Base-by-base conservation (phyloP, 2,329 filamentous ascomycete genomes). In the Pseudopyrenochaeta lycopersici region DNA sequence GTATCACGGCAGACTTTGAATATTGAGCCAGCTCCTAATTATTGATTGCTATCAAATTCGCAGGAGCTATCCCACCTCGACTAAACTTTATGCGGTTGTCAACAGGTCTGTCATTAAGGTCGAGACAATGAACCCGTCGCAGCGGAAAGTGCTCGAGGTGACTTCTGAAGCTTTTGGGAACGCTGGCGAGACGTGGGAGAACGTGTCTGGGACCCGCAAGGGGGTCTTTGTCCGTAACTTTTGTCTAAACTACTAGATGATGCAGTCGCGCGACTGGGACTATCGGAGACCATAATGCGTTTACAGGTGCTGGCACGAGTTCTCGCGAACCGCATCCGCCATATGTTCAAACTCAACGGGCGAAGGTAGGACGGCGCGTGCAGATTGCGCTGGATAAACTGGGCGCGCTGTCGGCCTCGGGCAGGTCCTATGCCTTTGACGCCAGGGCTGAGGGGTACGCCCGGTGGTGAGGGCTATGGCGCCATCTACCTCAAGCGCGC, bases 141-240 rank as follows among this genome's bases (percentile, higher is more conserved):
- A 76, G 31, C 60, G 72, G 0, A 70, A 70, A 40, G 48, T 74
- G 1, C 54, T 75, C 1, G 73, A 75, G 46, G 58, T 64, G 0
- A 50, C 54, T 0, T 76, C 62, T 43, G 74, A 79, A 51, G 72
- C 76, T 1, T 59, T 85, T 11, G 76, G 78, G 49, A 74, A 65
- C 50, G 74, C 63, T n/a, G 74, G 72, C 7, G 53, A 67, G 3
- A 46, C 68, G 2, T 64, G 65, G 49, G 68, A 75, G n/a, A 61
- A 35, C 4, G 43, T 67, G 17, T 52, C 46, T 2, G 70, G 67
- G 1, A 55, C 66, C 0, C 46, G 44, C 0, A 68, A 62, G 2
- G 68, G 63, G 10, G 62, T 67, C 2, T 68, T 58, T 47, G 58
- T 70, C 7, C 68, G 60, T 12, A 55, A 65, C 41, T 52, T 69